phyloP scores from a whole-genome alignment of 1,284 basidiomycete species.

The Caloboletus firmus region DNA sequence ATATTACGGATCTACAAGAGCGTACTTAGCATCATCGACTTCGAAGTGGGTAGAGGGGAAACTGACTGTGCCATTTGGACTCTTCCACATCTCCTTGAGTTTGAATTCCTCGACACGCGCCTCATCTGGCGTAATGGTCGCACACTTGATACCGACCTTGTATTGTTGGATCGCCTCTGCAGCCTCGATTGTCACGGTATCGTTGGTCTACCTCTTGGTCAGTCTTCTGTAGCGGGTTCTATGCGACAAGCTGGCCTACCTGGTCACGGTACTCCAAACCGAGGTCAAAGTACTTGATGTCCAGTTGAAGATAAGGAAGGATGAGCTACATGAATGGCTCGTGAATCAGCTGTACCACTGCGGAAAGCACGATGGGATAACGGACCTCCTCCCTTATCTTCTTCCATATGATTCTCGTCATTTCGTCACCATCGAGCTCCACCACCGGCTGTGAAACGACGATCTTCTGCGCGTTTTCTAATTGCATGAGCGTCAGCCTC shows the following conservation, averaged over 20 bases:
- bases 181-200: slow-evolving; percentile 90
- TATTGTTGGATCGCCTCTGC: slow-evolving; percentile 90
- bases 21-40: slow-evolving; percentile 6
- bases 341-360: not conserved
- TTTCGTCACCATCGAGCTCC: slow-evolving; percentile 96
- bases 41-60: slow-evolving; percentile 14
- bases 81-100: slow-evolving; percentile 97
- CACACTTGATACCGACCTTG: slow-evolving; percentile 94
- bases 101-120: slow-evolving; percentile 93
- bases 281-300: slow-evolving; percentile 98
- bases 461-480: slow-evolving; percentile 56
- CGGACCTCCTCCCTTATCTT: slow-evolving; percentile 93
- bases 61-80: slow-evolving; percentile 88
- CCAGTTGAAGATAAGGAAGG: slow-evolving; percentile 90
- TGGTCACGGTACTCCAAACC: slow-evolving; percentile 91
- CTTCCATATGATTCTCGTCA: slow-evolving; percentile 99
- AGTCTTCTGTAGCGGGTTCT: not conserved
- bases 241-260: slow-evolving; percentile 43
- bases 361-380: slow-evolving; percentile 9
- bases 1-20: slow-evolving; percentile 84
- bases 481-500: slow-evolving; percentile 8
- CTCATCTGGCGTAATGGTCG: slow-evolving; percentile 98
- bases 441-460: slow-evolving; percentile 90
- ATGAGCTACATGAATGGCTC: slow-evolving; percentile 66
- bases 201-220: slow-evolving; percentile 68